Base-by-base conservation (phyloP, 176 grass and related monocot genomes). In the Aegilops tauschii region DNA sequence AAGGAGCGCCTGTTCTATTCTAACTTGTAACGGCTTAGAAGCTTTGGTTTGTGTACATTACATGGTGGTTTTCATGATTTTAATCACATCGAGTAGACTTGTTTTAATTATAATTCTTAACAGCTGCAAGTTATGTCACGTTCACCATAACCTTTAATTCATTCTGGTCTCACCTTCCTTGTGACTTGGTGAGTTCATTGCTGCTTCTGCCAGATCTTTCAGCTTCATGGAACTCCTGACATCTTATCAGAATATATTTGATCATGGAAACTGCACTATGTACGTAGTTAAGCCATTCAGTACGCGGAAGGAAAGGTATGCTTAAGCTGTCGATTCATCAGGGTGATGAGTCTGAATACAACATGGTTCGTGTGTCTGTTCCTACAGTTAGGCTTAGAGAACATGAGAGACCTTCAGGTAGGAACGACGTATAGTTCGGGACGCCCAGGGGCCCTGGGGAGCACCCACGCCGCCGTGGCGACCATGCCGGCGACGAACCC, bases 21-120 rank as follows among this genome's bases (percentile, higher is more conserved):
- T 86, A 83, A 89, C 90, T 58, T 69, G 80, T 86, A 80, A 75
- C 85, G 80, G 73, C 85, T 66, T 84, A 79, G 83, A 88, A 69
- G 73, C 79, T 82, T 84, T 80, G 49, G 37, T 89, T 82, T 92
- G 83, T 89, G 90, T 86, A 80, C 87, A 89, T 86, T 89, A 80
- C 86, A 61, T 86, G 80, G 65, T 83, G 47, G 59, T 69, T 83
- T 68, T 74, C 36, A 20, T 50, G 20, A 77, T 59, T 67, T 83
- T 56, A 52, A 52, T 52, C 49, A n/a, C 50, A 80, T 42, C 62
- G 65, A 80, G 36, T 91, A 88, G 90, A 88, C 70, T 65, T 81
- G 37, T 70, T 91, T 91, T 81, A 71, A 52, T 52, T 50, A 50
- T 52, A 17, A 62, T 52, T 37, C 30, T 52, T 78, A 80, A 85